Percentiles rank a stretch among this genome's conserved stretches.
Evolutionary conservation across 768 basidiomycete species (phyloP).

Genomic region (Xerocomellus intermedius): DNA sequence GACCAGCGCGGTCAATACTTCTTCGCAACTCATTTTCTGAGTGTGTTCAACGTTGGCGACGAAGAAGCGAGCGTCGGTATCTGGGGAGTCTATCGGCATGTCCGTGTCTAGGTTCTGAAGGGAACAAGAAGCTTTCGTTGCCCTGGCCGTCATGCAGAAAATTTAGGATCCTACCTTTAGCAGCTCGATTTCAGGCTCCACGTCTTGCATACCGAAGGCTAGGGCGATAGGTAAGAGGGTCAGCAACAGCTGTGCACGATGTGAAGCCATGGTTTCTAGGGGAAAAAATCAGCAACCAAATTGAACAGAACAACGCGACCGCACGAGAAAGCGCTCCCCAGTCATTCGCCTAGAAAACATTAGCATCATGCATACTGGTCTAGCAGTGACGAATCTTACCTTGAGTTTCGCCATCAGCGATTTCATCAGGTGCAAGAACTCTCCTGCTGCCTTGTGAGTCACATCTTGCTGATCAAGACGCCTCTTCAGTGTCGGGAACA

Average conservation of each 20-base stretch:
- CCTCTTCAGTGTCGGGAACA: conserved; percentile 47
- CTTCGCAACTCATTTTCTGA: conserved; percentile 11
- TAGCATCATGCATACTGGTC: neutral
- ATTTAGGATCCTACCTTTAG: conserved; percentile 42
- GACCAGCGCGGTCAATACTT: conserved; percentile 15
- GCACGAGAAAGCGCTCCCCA: conserved; percentile 61
- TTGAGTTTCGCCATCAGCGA: conserved; percentile 66
- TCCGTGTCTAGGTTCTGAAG: conserved; percentile 55
- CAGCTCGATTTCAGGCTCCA: conserved; percentile 43
- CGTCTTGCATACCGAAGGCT: conserved; percentile 44
- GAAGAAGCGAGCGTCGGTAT: conserved; percentile 39
- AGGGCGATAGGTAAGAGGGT: conserved; percentile 47
- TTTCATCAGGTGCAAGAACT: conserved; percentile 57
- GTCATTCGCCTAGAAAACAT: conserved; percentile 48
- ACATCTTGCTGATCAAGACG: conserved; percentile 46
- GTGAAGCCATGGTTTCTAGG: conserved; percentile 47
- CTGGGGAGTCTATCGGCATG: conserved; percentile 34
- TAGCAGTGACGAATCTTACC: conserved; percentile 29
- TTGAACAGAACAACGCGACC: conserved; percentile 9
- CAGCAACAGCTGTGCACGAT: conserved; percentile 43
- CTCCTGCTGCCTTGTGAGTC: conserved; percentile 49
- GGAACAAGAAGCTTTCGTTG: neutral
- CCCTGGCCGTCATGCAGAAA: neutral
- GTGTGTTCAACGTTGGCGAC: conserved; percentile 17
- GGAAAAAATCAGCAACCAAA: neutral